Evolutionary conservation across 2,329 filamentous ascomycete genomes (phyloP).

Genomic region (Diaporthe humulicola): DNA sequence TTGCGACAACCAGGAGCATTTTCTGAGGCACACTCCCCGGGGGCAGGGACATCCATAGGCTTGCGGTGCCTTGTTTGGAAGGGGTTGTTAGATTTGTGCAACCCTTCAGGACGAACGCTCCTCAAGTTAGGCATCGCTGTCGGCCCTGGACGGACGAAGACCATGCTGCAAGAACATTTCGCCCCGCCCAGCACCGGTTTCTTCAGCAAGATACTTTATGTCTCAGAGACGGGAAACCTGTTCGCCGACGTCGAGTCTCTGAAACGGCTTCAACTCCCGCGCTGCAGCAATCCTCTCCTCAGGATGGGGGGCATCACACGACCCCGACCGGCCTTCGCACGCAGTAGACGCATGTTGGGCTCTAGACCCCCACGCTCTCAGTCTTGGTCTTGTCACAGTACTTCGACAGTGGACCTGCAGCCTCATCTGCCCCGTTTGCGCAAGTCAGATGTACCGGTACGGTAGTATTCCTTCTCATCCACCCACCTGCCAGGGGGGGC

Average conservation of each 20-base stretch:
- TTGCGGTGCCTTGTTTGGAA: not conserved
- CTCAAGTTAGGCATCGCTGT: not conserved
- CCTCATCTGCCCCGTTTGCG: conserved; percentile 22
- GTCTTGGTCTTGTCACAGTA: conserved; percentile 36
- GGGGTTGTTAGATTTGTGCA: not conserved
- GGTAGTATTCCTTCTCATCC: conserved; percentile 36
- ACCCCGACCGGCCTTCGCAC: conserved; percentile 4
- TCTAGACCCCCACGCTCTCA: conserved; percentile 37
- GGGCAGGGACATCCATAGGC: not conserved
- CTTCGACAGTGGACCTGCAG: conserved; percentile 38
- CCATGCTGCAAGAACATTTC: not conserved
- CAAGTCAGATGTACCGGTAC: conserved; percentile 39
- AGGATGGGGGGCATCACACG: conserved; percentile 14
- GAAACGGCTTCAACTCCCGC: conserved; percentile 6
- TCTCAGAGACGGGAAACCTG: not conserved
- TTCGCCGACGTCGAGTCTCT: not conserved
- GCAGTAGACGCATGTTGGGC: conserved; percentile 2
- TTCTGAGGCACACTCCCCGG: not conserved
- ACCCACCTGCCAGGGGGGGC: conserved; percentile 26
- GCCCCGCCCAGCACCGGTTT: not conserved
- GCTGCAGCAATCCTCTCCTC: not conserved
- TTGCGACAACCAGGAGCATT: not conserved
- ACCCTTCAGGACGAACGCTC: not conserved
- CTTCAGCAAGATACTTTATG: not conserved
- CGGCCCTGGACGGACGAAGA: conserved; percentile 4